Conservation (phyloP, 1,284 basidiomycete species). For the Trichosporon faecale region DNA sequence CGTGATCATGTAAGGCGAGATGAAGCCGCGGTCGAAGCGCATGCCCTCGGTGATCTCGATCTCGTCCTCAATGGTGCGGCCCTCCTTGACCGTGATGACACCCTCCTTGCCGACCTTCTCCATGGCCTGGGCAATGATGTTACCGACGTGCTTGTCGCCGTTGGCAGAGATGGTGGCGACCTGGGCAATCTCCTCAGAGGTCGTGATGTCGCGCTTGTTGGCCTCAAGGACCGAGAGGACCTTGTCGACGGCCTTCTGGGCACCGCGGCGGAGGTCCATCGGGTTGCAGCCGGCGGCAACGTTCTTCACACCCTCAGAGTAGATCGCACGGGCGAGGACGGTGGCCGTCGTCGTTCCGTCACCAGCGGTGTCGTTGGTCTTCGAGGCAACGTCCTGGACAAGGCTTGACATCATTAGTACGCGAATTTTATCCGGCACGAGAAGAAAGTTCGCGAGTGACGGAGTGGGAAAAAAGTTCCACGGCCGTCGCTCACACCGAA, state of each 20-base stretch:
- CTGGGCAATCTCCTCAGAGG: slow-evolving; percentile 88
- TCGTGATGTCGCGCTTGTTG: slow-evolving; percentile 92
- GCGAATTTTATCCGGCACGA: not conserved
- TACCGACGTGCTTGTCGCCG: slow-evolving; percentile 89
- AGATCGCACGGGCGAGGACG: slow-evolving; percentile 94
- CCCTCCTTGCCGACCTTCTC: slow-evolving; percentile 99
- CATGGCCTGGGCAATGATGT: slow-evolving; percentile 98
- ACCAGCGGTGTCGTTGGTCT: slow-evolving; percentile 96
- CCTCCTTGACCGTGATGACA: slow-evolving; percentile 99
- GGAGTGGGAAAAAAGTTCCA: not conserved
- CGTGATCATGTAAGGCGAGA: slow-evolving; percentile 98
- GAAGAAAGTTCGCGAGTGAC: not conserved
- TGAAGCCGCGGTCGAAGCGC: slow-evolving; percentile 98
- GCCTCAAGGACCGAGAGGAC: slow-evolving; percentile 87
- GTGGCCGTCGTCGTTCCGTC: slow-evolving; percentile 98
- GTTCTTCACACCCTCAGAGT: slow-evolving; percentile 98
- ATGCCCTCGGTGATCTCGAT: slow-evolving; percentile 99
- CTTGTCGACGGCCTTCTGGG: slow-evolving; percentile 93
- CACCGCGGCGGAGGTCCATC: slow-evolving; percentile 96
- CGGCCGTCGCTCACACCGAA: not conserved
- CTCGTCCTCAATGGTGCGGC: slow-evolving; percentile 94
- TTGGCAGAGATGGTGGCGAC: slow-evolving; percentile 99
- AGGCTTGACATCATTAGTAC: slow-evolving; percentile 59
- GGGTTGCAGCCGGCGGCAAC: slow-evolving; percentile 98
- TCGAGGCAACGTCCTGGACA: slow-evolving; percentile 90